These are phyloP conservation scores for Tylopilus intermedius DNA, from an alignment of 768 basidiomycete genomes.

Conservation along the genomic window DNA sequence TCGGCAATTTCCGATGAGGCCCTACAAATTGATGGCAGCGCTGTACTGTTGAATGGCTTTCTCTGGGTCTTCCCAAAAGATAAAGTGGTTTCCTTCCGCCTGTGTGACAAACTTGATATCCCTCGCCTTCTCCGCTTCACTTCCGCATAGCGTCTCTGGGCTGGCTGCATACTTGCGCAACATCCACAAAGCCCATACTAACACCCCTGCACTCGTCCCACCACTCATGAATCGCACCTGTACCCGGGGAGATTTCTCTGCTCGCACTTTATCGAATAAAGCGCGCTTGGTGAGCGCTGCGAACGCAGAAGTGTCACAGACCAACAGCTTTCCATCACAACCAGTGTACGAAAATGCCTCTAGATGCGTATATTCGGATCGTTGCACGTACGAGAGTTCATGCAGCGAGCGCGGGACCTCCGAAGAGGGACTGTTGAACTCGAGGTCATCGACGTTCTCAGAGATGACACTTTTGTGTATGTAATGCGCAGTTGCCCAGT, in stretches of 20 bases:
- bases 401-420: slow-evolving; percentile 8
- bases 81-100: slow-evolving; percentile 22
- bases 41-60: slow-evolving; percentile 17
- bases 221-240: slow-evolving; percentile 20
- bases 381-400: slow-evolving; percentile 13
- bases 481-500: slow-evolving; percentile 14
- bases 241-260: slow-evolving; percentile 4
- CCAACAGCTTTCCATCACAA: slow-evolving; percentile 12
- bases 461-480: slow-evolving; percentile 15
- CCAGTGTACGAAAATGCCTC: background rate
- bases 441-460: slow-evolving; percentile 14
- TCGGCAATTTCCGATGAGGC: background rate
- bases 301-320: slow-evolving; percentile 10
- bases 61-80: slow-evolving; percentile 24
- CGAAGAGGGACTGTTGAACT: slow-evolving; percentile 6
- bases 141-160: slow-evolving; percentile 7
- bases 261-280: slow-evolving; percentile 14
- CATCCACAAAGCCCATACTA: slow-evolving; percentile 13
- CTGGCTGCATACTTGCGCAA: slow-evolving; percentile 8
- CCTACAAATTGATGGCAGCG: slow-evolving; percentile 6
- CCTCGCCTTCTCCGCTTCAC: slow-evolving; percentile 17
- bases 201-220: slow-evolving; percentile 6
- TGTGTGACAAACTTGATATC: slow-evolving; percentile 15
- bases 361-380: slow-evolving; percentile 8
- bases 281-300: slow-evolving; percentile 11